Conservation (phyloP, 106 monocot genomes). For the Apostasia ramifera region DNA sequence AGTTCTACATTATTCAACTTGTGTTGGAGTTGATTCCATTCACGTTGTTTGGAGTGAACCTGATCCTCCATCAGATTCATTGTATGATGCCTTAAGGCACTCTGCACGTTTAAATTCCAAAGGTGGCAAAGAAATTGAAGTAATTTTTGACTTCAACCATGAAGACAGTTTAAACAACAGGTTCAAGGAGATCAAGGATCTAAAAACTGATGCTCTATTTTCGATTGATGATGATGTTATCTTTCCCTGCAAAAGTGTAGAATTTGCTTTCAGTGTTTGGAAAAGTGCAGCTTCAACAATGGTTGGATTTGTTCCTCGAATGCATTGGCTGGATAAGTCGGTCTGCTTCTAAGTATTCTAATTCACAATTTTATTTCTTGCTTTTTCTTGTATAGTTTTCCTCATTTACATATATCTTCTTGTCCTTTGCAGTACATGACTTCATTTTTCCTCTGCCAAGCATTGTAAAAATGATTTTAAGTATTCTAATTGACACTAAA, state of each 20-base stretch:
- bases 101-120: constrained; percentile 12
- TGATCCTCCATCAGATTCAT: constrained; percentile 38
- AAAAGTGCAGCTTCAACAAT: constrained; percentile 43
- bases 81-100: constrained; percentile 24
- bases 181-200: constrained; percentile 43
- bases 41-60: constrained; percentile 71
- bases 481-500: no score
- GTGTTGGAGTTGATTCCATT: constrained; percentile 41
- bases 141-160: constrained; percentile 49
- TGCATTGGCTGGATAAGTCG: constrained; percentile 45
- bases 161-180: constrained; percentile 73
- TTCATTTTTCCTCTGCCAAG: no score
- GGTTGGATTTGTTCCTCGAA: constrained; percentile 85
- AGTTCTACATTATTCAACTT: constrained; percentile 64
- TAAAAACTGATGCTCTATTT: constrained; percentile 53
- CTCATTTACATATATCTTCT: no score
- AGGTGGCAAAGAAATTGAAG: constrained; percentile 9
- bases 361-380: no score
- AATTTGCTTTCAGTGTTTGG: constrained; percentile 68
- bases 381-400: no score
- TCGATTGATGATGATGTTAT: constrained; percentile 81
- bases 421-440: no score
- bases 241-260: constrained; percentile 46
- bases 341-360: constrained; percentile 7
- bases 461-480: no score